A percentile compares a stretch with the other conserved stretches of the same genome.
Conservation (phyloP, 495 filamentous ascomycete genomes). For the Coniosporium apollinis region DNA sequence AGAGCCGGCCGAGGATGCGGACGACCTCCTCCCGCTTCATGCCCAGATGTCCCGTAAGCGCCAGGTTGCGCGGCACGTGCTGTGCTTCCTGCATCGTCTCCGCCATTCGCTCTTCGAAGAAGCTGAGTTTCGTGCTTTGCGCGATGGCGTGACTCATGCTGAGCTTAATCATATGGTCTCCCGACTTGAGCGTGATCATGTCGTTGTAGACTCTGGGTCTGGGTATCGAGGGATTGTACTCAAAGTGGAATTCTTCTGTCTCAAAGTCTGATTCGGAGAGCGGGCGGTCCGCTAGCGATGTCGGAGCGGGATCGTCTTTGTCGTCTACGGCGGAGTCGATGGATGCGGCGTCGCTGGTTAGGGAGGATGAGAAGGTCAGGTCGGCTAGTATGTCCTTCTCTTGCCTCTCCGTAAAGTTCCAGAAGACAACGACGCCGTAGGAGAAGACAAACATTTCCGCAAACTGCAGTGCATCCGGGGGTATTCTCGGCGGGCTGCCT, state of each 20-base stretch:
- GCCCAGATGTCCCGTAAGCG: slow-evolving; percentile 75
- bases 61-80: slow-evolving; percentile 73
- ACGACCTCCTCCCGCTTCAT: slow-evolving; percentile 89
- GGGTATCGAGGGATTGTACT: slow-evolving; percentile 73
- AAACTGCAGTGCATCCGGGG: slow-evolving; percentile 45
- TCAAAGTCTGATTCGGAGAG: slow-evolving; percentile 79
- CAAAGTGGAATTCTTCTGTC: slow-evolving; percentile 97
- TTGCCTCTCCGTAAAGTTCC: slow-evolving; percentile 91
- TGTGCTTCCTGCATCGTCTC: slow-evolving; percentile 86
- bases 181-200: slow-evolving; percentile 91
- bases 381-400: slow-evolving; percentile 96
- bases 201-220: slow-evolving; percentile 91
- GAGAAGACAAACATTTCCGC: slow-evolving; percentile 97
- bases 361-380: slow-evolving; percentile 65
- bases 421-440: slow-evolving; percentile 96
- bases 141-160: slow-evolving; percentile 94
- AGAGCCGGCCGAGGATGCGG: slow-evolving; percentile 73
- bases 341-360: slow-evolving; percentile 20
- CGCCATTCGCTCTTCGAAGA: slow-evolving; percentile 95
- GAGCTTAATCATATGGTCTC: slow-evolving; percentile 98
- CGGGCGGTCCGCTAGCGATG: slow-evolving; percentile 49
- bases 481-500: slow-evolving; percentile 6
- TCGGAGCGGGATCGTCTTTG: slow-evolving; percentile 27
- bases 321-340: too few species aligned
- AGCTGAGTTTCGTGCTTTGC: slow-evolving; percentile 90